These are phyloP conservation scores for Globisporangium paddicum DNA, from an alignment of 352 stramenopile genomes.

Conservation along the genomic window DNA sequence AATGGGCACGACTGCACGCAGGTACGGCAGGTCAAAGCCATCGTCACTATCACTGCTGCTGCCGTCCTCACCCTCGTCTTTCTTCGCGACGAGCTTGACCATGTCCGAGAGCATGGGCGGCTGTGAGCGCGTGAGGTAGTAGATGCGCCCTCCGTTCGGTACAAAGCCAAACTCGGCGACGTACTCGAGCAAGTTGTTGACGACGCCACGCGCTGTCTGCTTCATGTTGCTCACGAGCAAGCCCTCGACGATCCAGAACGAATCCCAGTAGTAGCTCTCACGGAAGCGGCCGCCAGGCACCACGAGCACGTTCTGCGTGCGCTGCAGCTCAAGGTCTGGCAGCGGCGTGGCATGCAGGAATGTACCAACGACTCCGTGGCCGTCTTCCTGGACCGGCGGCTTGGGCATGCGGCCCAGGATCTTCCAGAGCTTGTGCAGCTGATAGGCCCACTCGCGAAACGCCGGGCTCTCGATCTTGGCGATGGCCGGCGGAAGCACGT, in stretches of 20 bases:
- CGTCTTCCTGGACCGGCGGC: neutral
- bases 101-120: slow-evolving; percentile 88
- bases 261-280: slow-evolving; percentile 93
- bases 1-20: slow-evolving; percentile 43
- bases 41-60: slow-evolving; percentile 20
- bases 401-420: slow-evolving; percentile 58
- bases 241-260: slow-evolving; percentile 89
- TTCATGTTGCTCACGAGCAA: slow-evolving; percentile 81
- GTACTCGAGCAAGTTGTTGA: slow-evolving; percentile 85
- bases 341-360: slow-evolving; percentile 42
- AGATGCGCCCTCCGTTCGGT: slow-evolving; percentile 87
- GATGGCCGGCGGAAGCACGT: slow-evolving; percentile 22
- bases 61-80: slow-evolving; percentile 25
- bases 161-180: slow-evolving; percentile 84
- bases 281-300: slow-evolving; percentile 88
- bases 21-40: slow-evolving; percentile 24
- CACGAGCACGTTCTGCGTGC: slow-evolving; percentile 64
- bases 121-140: slow-evolving; percentile 89
- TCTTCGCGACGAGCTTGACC: slow-evolving; percentile 55
- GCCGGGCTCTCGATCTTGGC: slow-evolving; percentile 16
- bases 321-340: slow-evolving; percentile 23
- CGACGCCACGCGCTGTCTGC: slow-evolving; percentile 64
- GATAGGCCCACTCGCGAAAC: slow-evolving; percentile 29
- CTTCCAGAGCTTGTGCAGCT: slow-evolving; percentile 76
- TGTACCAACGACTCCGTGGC: slow-evolving; percentile 40